Percentiles rank a stretch among this genome's conserved stretches.
Conservation (phyloP, 148 eudicot genomes). For the Camellia granthamiana region DNA sequence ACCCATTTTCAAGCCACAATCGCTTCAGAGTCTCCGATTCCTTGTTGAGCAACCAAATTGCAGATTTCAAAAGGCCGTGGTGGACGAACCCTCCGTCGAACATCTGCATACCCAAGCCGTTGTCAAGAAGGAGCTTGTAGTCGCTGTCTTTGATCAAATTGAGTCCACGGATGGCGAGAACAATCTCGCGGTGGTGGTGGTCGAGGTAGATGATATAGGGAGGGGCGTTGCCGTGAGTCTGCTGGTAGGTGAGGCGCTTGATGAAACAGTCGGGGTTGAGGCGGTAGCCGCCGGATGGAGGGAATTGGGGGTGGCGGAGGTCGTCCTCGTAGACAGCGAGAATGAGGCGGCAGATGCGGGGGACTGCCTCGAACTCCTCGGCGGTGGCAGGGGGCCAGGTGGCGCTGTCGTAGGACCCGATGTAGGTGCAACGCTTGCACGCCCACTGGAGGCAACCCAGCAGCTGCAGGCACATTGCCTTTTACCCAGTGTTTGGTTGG, state of each 20-base stretch:
- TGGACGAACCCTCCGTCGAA: slow-evolving; percentile 95
- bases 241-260: slow-evolving; percentile 68
- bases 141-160: slow-evolving; percentile 73
- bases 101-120: slow-evolving; percentile 76
- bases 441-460: slow-evolving; percentile 73
- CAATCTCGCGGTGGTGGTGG: slow-evolving; percentile 55
- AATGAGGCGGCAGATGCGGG: slow-evolving; percentile 66
- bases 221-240: slow-evolving; percentile 70
- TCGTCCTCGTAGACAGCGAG: slow-evolving; percentile 80
- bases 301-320: slow-evolving; percentile 47
- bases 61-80: slow-evolving; percentile 76
- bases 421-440: slow-evolving; percentile 90
- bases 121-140: slow-evolving; percentile 60
- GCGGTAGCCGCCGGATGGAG: slow-evolving; percentile 56
- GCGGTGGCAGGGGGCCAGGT: slow-evolving; percentile 67
- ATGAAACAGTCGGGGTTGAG: slow-evolving; percentile 62
- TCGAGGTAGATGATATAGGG: slow-evolving; percentile 76
- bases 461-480: slow-evolving; percentile 18
- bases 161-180: slow-evolving; percentile 70
- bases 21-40: slow-evolving; percentile 57
- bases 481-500: too few species aligned
- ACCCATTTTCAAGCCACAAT: slow-evolving; percentile 75
- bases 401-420: slow-evolving; percentile 85
- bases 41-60: slow-evolving; percentile 64
- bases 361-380: slow-evolving; percentile 78